Percentiles rank a stretch among this genome's conserved stretches.
phyloP scores from a whole-genome alignment of 164 flowering plant species.

The Amborella trichopoda region DNA sequence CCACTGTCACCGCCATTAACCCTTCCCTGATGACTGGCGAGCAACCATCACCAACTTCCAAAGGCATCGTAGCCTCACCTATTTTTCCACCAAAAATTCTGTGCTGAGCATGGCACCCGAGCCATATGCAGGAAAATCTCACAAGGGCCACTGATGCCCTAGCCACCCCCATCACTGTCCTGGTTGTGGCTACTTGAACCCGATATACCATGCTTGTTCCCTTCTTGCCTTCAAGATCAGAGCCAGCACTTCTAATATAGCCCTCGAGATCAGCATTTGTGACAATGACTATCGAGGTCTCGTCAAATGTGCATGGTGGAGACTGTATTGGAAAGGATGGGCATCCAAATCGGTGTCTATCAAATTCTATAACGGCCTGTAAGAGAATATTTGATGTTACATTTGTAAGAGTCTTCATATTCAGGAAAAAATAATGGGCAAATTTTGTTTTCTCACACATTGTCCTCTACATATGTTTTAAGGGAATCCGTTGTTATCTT shows the following conservation, averaged over 20 bases:
- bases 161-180: background rate
- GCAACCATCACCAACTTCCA: no score
- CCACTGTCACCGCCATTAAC: no score
- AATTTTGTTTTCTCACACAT: no score
- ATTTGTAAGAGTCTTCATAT: background rate
- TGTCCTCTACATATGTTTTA: background rate
- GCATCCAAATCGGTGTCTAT: background rate
- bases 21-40: no score
- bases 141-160: constrained; percentile 32
- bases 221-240: constrained; percentile 26
- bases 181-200: constrained; percentile 47
- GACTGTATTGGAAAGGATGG: background rate
- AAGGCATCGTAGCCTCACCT: no score
- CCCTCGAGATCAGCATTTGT: constrained; percentile 71
- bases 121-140: constrained; percentile 54
- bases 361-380: background rate
- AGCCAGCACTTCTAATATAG: constrained; percentile 21
- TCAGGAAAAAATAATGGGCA: no score
- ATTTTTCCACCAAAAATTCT: constrained; percentile 19
- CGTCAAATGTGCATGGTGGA: constrained; percentile 19
- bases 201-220: constrained; percentile 44
- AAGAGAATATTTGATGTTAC: background rate
- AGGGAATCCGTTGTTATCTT: background rate
- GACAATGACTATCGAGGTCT: constrained; percentile 58
- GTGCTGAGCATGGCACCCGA: constrained; percentile 26